These are phyloP conservation scores for Rhodotorula kratochvilovae DNA, from an alignment of 768 basidiomycete species.

Conservation along the genomic window DNA sequence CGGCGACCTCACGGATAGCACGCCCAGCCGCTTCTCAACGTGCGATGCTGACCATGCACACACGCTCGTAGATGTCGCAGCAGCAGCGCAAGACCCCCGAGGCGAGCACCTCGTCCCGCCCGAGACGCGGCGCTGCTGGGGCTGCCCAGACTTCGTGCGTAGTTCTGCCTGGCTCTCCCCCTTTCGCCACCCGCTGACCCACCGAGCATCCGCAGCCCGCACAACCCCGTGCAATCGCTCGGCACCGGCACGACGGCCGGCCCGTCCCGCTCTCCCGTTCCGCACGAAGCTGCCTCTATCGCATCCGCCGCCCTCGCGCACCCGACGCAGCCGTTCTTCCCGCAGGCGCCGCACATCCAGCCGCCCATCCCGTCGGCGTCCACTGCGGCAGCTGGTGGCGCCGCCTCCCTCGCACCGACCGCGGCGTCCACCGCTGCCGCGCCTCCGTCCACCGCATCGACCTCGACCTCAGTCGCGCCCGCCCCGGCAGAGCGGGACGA, in stretches of 20 bases:
- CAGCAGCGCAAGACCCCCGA: background rate
- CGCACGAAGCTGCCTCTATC: too few species aligned
- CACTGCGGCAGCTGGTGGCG: too few species aligned
- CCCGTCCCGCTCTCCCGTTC: background rate
- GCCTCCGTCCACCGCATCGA: background rate
- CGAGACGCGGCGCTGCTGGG: background rate
- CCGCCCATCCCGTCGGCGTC: background rate
- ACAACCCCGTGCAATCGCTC: background rate
- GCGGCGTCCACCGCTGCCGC: too few species aligned
- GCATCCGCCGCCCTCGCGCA: background rate
- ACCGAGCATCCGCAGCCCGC: background rate
- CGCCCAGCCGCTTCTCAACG: too few species aligned
- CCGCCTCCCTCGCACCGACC: background rate
- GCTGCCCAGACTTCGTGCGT: background rate
- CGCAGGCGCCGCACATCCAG: background rate
- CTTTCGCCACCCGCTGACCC: too few species aligned
- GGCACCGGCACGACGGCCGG: too few species aligned
- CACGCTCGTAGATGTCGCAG: background rate
- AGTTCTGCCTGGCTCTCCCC: background rate
- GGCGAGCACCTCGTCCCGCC: background rate
- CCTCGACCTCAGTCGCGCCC: background rate
- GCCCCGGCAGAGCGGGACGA: background rate
- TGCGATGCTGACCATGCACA: background rate
- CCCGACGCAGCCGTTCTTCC: background rate
- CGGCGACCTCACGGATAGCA: too few species aligned